Conservation (phyloP, 768 basidiomycete species). For the Suillus subluteus region DNA sequence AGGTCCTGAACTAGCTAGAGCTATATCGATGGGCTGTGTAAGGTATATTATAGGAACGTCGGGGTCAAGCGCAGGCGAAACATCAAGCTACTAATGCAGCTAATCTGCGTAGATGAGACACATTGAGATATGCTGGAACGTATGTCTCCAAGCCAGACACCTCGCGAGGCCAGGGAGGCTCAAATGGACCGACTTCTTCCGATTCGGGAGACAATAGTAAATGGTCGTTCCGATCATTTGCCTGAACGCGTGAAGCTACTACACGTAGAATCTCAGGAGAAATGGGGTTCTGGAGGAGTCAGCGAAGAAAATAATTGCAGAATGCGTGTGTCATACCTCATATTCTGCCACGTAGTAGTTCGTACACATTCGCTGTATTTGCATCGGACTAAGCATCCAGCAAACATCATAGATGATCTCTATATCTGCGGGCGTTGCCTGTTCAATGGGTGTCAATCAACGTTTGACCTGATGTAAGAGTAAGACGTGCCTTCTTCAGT, state of each 20-base stretch:
- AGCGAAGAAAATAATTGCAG: conserved; percentile 4
- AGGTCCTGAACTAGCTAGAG: conserved; percentile 14
- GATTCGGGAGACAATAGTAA: conserved; percentile 94
- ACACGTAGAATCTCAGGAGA: conserved; percentile 96
- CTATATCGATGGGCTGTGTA: conserved; percentile 9
- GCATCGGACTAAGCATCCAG: conserved; percentile 99
- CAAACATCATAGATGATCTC: conserved; percentile 99
- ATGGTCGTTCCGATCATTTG: conserved; percentile 97
- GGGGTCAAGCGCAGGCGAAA: conserved; percentile 12
- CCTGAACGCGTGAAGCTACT: conserved; percentile 93
- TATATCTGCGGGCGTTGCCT: conserved; percentile 94
- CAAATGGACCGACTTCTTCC: conserved; percentile 96
- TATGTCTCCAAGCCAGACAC: conserved; percentile 97
- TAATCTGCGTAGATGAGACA: conserved; percentile 85
- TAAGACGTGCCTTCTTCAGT: conserved; percentile 81
- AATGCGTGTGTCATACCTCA: conserved; percentile 60
- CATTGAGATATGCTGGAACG: conserved; percentile 89
- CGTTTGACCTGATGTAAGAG: background rate
- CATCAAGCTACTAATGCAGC: conserved; percentile 81
- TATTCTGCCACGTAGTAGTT: conserved; percentile 99
- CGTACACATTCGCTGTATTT: conserved; percentile 99
- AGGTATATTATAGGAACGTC: conserved; percentile 7
- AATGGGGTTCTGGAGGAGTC: conserved; percentile 77
- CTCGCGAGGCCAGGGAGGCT: conserved; percentile 91
- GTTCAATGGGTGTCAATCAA: conserved; percentile 18